Percentiles rank a stretch among this genome's conserved stretches.
These are phyloP conservation scores for Globisporangium canariense DNA, from an alignment of 352 stramenopile genomes.

Conservation along the genomic window DNA sequence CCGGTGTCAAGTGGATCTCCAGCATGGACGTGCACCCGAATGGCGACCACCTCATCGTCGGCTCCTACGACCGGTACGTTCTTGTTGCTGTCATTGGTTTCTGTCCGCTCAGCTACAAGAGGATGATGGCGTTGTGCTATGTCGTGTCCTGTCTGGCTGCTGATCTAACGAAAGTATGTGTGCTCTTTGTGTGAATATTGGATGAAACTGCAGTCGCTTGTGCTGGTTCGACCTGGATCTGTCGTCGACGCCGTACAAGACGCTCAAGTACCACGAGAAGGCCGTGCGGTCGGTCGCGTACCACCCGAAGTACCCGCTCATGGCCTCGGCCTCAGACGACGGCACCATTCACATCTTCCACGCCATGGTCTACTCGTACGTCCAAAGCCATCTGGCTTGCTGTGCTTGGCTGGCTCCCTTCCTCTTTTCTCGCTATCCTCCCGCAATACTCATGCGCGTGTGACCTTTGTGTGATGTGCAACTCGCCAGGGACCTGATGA, in stretches of 20 bases:
- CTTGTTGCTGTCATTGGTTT: neutral
- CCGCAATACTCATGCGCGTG: neutral
- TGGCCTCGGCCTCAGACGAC: constrained; percentile 98
- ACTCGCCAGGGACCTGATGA: constrained; percentile 92
- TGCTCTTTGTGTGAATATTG: constrained; percentile 1
- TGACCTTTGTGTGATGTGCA: neutral
- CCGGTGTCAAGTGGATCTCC: constrained; percentile 98
- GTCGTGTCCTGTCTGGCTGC: neutral
- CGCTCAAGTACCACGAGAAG: constrained; percentile 98
- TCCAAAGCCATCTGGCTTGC: constrained; percentile 11
- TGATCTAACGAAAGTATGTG: neutral
- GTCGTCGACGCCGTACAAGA: constrained; percentile 97
- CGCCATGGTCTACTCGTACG: constrained; percentile 97
- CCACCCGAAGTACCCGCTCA: constrained; percentile 96
- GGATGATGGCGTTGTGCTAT: neutral
- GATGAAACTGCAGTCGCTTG: constrained; percentile 58
- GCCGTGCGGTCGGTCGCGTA: constrained; percentile 94
- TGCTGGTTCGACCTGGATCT: constrained; percentile 99
- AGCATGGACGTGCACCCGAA: constrained; percentile 97
- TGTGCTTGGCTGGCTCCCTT: constrained; percentile 2
- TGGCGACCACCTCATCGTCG: constrained; percentile 98
- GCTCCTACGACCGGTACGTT: constrained; percentile 93
- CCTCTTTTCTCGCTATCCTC: constrained; percentile 8
- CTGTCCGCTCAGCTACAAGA: neutral
- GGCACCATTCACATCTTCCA: constrained; percentile 99